Base-by-base conservation (phyloP, 2,329 filamentous ascomycete species). In the Paracoccidioides brasiliensis region DNA sequence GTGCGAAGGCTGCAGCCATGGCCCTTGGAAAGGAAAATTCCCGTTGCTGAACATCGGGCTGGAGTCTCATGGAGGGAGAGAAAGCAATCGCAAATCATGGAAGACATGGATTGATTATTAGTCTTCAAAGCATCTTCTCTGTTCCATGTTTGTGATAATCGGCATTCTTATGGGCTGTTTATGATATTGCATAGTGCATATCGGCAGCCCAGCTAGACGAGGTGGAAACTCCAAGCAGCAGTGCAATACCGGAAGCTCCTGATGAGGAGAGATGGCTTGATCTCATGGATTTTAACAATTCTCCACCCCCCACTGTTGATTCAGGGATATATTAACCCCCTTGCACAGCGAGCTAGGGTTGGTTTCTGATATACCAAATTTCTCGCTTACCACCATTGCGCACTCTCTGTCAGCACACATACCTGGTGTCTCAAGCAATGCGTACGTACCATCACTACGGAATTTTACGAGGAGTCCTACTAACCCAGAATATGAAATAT, bases 51-150 rank as follows among this genome's bases (percentile, higher is more conserved):
- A 37, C 3, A 14, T 32, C 5, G 15, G 46, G 32, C 15, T 49
- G 5, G 15, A 22, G 6, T 15, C 5, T 15, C 33, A 49, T 4
- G 8, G 14, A 37, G 33, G 14, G 4, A 22, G 2, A 22, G 30
- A 28, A 5, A 37, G 57, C 0, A 7, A 8, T 32, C 3, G 22
- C 33, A 4, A 5, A 5, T 42, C 50, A n/a, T 52, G 50, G 50
- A 38, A 38, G 28, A 15, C 35, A n/a, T 52, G 50, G 50, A 41
- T 42, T 28, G 50, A 42, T 9, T 52, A 41, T 22, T 35, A 41
- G 41, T 40, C 50, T 3, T 32, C 50, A 42, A 52, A 52, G 10
- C 50, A 10, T 67, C 2, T 69, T 69, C 54, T 63, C 52, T 52
- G 10, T 38, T 28, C 15, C 37, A 52, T 52, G 50, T 30, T 41